Evolutionary conservation across 345 rosid species (phyloP).

Genomic region (Rhodamnia argentea): DNA sequence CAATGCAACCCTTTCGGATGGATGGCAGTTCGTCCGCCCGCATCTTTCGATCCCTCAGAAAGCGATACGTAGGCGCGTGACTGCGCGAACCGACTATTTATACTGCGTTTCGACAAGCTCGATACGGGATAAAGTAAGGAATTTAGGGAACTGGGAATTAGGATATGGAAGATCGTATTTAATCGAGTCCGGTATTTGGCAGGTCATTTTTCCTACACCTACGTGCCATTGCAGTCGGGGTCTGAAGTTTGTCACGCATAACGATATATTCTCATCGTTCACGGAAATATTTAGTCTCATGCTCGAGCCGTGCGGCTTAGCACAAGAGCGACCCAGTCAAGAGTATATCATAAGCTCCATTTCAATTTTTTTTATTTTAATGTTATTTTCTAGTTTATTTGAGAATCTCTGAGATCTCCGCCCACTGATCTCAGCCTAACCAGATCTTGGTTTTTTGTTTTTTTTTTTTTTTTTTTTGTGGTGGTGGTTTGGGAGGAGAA

Average conservation of each 20-base stretch:
- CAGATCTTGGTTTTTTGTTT: neutral
- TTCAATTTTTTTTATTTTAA: neutral
- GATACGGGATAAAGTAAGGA: neutral
- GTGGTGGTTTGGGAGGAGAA: no score
- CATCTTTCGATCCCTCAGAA: neutral
- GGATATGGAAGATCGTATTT: neutral
- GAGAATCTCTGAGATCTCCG: neutral
- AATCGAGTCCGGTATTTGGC: neutral
- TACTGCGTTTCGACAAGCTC: neutral
- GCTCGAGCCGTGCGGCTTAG: neutral
- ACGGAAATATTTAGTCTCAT: neutral
- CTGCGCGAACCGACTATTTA: neutral
- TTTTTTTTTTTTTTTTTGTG: neutral
- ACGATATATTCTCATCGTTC: accelerated
- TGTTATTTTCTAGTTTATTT: neutral
- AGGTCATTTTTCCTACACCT: neutral
- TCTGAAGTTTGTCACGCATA: neutral
- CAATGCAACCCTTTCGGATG: neutral
- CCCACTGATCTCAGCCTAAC: neutral
- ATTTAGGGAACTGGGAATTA: neutral
- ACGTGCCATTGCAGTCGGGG: neutral
- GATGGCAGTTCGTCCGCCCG: neutral
- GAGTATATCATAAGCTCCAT: neutral
- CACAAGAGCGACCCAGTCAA: neutral
- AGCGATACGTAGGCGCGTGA: accelerated